Base-by-base conservation (phyloP, 1,139 yeast genomes). In the Kodamaea arcana region DNA sequence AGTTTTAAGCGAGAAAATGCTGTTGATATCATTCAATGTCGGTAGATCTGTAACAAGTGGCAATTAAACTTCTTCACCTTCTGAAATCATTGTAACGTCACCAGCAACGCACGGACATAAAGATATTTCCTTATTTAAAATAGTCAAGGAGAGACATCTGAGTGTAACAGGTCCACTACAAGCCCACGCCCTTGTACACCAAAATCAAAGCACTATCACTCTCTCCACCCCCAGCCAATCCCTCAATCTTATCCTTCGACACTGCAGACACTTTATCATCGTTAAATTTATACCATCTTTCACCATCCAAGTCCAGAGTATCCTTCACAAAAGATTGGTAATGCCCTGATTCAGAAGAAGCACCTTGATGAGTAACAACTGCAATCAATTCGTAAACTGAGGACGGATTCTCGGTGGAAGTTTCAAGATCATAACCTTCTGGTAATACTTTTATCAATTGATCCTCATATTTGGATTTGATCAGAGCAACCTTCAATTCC, bases 301-400 rank as follows among this genome's bases (percentile, higher is more conserved):
- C 78, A 27, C 84, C 87, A 22, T 66, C 73, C 33, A 70, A 51
- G 52, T 82, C 94, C 31, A 64, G 63, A 35, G 74, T 76, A 56
- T 86, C 90, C 49, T 76, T 79, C 20, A 84, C 83, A 63, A 85
- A 92, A 16, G 94, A 80, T 61, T 88, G 97, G 58, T 94, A 92
- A 59, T 92, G 99, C 4, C 99, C 99, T 26, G 96, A 83, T 58
- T 94, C 97, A 0, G 98, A 97, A 32, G 90, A 80, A 4, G 96
- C 83, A 31, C 99, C 99, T 51, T 83, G 84, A 62, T 92, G 99
- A 2, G 97, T 88, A 40, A 92, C 78, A 18, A 92, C 78, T 1
- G 95, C 92, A 34, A 69, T 69, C 45, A 94, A 74, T 47, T 87
- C 88, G 55, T 92, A 92, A 26, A 92, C 75, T 2, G 94, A 87